Evolutionary conservation across 2,329 filamentous ascomycete genomes (phyloP).

Genomic region (Aspergillus pseudoterreus): DNA sequence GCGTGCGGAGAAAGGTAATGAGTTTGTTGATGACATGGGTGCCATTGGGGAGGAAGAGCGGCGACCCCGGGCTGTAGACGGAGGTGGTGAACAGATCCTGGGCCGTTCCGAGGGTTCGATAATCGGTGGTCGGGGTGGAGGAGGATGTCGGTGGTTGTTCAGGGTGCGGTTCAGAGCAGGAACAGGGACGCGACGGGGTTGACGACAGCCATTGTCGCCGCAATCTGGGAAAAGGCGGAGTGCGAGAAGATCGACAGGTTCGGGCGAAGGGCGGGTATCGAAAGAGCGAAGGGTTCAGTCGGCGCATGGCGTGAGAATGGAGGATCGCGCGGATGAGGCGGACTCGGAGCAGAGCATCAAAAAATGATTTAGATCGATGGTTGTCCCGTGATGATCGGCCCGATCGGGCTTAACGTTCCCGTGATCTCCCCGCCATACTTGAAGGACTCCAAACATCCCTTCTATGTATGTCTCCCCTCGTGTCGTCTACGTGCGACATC

Average conservation of each 20-base stretch:
- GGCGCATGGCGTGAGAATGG: slow-evolving; percentile 14
- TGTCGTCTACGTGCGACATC: too few species aligned
- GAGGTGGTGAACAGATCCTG: slow-evolving; percentile 79
- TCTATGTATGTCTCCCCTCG: too few species aligned
- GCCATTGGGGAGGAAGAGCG: slow-evolving; percentile 78
- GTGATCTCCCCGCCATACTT: slow-evolving; percentile 14
- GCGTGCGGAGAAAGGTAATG: slow-evolving; percentile 73
- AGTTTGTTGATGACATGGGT: slow-evolving; percentile 80
- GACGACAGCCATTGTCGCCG: slow-evolving; percentile 21
- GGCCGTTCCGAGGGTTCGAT: slow-evolving; percentile 47
- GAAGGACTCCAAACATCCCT: neutral
- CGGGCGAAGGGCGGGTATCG: slow-evolving; percentile 6
- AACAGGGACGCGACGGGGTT: slow-evolving; percentile 22
- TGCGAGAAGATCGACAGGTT: neutral
- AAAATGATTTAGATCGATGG: neutral
- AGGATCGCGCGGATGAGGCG: neutral
- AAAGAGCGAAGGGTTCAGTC: slow-evolving; percentile 10
- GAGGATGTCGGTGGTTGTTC: slow-evolving; percentile 20
- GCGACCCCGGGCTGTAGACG: slow-evolving; percentile 76
- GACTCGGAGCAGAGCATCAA: neutral
- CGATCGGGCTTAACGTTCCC: slow-evolving; percentile 14
- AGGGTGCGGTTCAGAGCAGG: slow-evolving; percentile 23
- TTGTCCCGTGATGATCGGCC: slow-evolving; percentile 15
- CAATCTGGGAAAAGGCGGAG: neutral
- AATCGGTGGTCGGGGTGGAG: slow-evolving; percentile 43